Evolutionary conservation across 1,139 yeast genomes (phyloP), one percentile per base, ranked within the genome.

Genomic region (Pichia sp.): DNA sequence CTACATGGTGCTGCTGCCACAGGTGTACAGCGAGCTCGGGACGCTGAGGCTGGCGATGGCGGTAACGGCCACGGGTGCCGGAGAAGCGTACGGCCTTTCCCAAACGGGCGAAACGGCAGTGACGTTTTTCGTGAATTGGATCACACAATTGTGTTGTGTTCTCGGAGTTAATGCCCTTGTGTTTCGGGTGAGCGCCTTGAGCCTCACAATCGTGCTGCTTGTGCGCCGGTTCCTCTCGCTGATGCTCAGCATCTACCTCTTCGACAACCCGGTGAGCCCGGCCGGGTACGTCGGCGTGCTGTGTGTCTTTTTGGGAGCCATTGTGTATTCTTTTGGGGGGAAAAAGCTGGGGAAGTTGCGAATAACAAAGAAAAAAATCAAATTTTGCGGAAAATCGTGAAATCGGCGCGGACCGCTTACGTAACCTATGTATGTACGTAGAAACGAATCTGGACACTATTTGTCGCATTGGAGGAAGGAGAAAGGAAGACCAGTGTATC

Each of bases 151-250:
- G 58, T 51, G 80, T 4, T 86, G 95, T 62, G 80, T 83, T 2
- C 69, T 79, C 16, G 90, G 91, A 3, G 91, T 85, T 21, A 83
- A 83, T 61, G 73, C 73, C 61, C 68, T 85, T 22, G 82, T 85
- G 0, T 80, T 85, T 7, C 68, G 67, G 28, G 72, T 82, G 1
- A 71, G 80, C 28, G 85, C 91, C 0, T 65, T 85, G 47, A 80
- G 87, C 0, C 79, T 85, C 1, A 75, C 83, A 0, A 76, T 85
- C 25, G 78, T 82, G 1, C 70, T 85, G 26, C 71, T 82, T 50
- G 68, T 83, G 7, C 73, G 93, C 46, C 83, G 85, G 63, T 79
- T 85, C 56, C 66, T 76, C 12, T 82, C 88, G 55, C 67, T 86
- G 51, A 55, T 81, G 28, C 59, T 85, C 23, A 82, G 88, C 55